Base-by-base conservation (phyloP, 495 filamentous ascomycete species). In the Platismatia glauca region DNA sequence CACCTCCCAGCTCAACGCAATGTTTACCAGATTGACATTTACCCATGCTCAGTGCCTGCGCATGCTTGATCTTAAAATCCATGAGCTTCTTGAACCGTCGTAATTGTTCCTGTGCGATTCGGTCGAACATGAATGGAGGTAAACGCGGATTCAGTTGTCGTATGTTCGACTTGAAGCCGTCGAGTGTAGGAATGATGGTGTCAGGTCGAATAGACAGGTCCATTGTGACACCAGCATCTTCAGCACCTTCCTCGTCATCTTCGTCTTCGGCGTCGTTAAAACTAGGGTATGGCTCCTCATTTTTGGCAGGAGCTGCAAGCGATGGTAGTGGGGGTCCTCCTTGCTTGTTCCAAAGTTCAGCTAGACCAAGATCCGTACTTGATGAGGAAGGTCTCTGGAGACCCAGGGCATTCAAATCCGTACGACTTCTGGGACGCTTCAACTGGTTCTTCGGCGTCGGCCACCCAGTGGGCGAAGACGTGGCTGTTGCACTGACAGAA, bases 51-150 rank as follows among this genome's bases (percentile, higher is more conserved):
- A 86, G 76, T 5, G 79, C 79, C 57, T 79, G 77, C 0, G 82
- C 71, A 69, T 96, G 92, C 67, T 88, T 90, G 33, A 86, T 79
- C 66, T 86, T 86, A 57, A 82, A 74, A 27, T 85, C 87, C 38
- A 94, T 80, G 38, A 97, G 78, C 48, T 83, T 83, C 73, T 90
- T 91, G 71, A 91, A 95, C 44, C 92, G 84, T 58, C 82, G 79
- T 43, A 85, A 75, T 68, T 96, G 89, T 68, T 95, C 90, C 61
- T 87, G 77, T 0, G 87, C 89, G 66, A 96, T 86, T 52, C 93
- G 84, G n/a, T 93, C 87, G 22, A 93, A 81, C 66, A 97, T 76
- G 69, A 82, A 89, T 22, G 76, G 79, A 56, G 82, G 78, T n/a
- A 88, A 71, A 6, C 78, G 76, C 16, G 91, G 89, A 66, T 92